Conservation (phyloP, 2,329 filamentous ascomycete genomes). For the Cladophialophora psammophila region DNA sequence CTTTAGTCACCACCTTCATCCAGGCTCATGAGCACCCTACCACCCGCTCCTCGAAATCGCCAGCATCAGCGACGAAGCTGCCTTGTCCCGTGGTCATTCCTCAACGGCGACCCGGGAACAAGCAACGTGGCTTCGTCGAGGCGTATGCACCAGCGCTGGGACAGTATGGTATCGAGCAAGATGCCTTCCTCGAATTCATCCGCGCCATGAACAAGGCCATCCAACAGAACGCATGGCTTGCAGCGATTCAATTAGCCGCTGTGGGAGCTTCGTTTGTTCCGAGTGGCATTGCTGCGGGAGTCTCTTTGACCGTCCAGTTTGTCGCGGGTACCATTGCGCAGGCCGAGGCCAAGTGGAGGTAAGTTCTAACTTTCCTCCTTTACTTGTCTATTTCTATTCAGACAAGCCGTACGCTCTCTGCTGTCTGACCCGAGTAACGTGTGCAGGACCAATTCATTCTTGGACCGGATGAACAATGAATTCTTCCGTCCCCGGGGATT, state of each 20-base stretch:
- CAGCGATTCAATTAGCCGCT: slow-evolving; percentile 40
- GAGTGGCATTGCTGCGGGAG: slow-evolving; percentile 51
- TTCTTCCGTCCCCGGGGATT: slow-evolving; percentile 65
- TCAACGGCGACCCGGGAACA: slow-evolving; percentile 58
- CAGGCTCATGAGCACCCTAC: slow-evolving; percentile 5
- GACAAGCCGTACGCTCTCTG: background rate
- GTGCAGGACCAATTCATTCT: slow-evolving; percentile 59
- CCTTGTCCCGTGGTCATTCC: slow-evolving; percentile 58
- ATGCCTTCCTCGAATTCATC: slow-evolving; percentile 58
- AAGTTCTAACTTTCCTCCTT: slow-evolving; percentile 40
- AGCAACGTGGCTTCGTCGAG: slow-evolving; percentile 58
- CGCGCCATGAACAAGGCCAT: slow-evolving; percentile 50
- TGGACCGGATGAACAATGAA: slow-evolving; percentile 62
- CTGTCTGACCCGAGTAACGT: background rate
- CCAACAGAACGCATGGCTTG: slow-evolving; percentile 19
- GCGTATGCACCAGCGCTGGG: slow-evolving; percentile 60
- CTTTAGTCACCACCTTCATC: slow-evolving; percentile 7
- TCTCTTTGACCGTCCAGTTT: slow-evolving; percentile 55
- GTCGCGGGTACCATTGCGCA: slow-evolving; percentile 53
- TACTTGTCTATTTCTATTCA: background rate
- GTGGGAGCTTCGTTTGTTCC: slow-evolving; percentile 51
- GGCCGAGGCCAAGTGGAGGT: slow-evolving; percentile 46
- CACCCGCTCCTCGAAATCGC: background rate
- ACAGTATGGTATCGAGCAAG: slow-evolving; percentile 55
- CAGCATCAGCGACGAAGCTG: slow-evolving; percentile 2